Conservation (phyloP, 1,284 basidiomycete species). For the Cystobasidium slooffiae region DNA sequence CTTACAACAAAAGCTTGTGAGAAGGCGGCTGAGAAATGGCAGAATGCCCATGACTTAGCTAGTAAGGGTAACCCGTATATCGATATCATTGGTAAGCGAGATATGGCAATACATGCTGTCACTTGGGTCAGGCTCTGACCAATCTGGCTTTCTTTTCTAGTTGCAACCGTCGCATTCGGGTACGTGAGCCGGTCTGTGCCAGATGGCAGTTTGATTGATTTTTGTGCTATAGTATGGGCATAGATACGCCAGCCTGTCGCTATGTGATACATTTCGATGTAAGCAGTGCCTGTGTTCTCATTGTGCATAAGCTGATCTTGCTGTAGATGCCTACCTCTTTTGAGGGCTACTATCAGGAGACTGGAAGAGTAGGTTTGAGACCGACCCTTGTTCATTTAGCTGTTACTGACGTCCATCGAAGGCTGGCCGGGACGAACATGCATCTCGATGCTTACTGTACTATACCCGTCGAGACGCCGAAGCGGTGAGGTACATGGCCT, state of each 20-base stretch:
- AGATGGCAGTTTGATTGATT: background rate
- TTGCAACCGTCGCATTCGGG: constrained; percentile 79
- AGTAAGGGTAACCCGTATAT: constrained; percentile 59
- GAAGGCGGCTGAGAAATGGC: constrained; percentile 68
- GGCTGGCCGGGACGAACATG: constrained; percentile 79
- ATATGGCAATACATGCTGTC: background rate
- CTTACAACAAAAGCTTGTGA: constrained; percentile 64
- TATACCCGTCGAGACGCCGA: constrained; percentile 46
- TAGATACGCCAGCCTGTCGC: constrained; percentile 72
- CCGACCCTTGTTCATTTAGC: background rate
- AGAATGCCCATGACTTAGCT: constrained; percentile 62
- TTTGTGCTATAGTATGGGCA: constrained; percentile 61
- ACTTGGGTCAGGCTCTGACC: constrained; percentile 50
- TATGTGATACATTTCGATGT: constrained; percentile 75
- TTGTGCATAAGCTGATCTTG: constrained; percentile 67
- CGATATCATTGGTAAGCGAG: constrained; percentile 60
- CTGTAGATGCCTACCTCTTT: constrained; percentile 32
- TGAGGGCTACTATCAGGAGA: constrained; percentile 85
- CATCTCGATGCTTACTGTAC: constrained; percentile 46
- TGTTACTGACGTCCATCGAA: constrained; percentile 8
- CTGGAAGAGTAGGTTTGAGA: constrained; percentile 61
- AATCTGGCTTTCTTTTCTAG: constrained; percentile 60
- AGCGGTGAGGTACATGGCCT: constrained; percentile 38
- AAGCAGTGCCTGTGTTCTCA: constrained; percentile 66
- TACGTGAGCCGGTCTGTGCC: constrained; percentile 44